Evolutionary conservation across 352 stramenopile species (phyloP), one percentile per base, ranked within the genome.

Genomic region (Phytophthora quininea): DNA sequence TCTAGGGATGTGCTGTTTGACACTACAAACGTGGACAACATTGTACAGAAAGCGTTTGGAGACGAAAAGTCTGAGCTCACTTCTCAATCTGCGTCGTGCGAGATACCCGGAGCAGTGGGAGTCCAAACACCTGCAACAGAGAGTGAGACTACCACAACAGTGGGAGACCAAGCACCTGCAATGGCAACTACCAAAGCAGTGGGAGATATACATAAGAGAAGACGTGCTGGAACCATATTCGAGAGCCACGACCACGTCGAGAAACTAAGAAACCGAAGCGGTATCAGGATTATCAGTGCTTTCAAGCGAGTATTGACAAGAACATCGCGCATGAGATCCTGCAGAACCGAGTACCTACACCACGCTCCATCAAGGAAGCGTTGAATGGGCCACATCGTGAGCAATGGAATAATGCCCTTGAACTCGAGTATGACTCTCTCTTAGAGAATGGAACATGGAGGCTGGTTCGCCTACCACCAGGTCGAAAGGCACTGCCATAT

Each of bases 241-340:
- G 12, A 5, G 47, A 55, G 19, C 32, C 45, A 37, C 33, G 46
- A 15, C 56, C 46, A 29, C 56, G 56, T 55, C 43, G 56, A 12
- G 56, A 38, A 12, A 51, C 33, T 10, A 56, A 63, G 46, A 63
- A 40, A 55, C 46, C 56, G 5, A 56, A 55, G 24, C 19, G 56
- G 30, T 55, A 63, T 14, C 24, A 56, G 47, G 56, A 50, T 0
- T 56, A 63, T 55, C 56, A 63, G 33, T 63, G 56, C 32, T 63
- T 63, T 19, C 56, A 63, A 30, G 56, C 46, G 6, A 63, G 54
- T 3, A 11, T 63, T 10, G 24, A 63, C 8, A 63, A 49, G 46
- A 32, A 49, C 19, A 51, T 53, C 42, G 45, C 30, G 24, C n/a
- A 19, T 11, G 15, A 87, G 15, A 56, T 56, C 19, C n/a, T 56